Base-by-base conservation (phyloP, 495 filamentous ascomycete species). In the Neurospora sp. region DNA sequence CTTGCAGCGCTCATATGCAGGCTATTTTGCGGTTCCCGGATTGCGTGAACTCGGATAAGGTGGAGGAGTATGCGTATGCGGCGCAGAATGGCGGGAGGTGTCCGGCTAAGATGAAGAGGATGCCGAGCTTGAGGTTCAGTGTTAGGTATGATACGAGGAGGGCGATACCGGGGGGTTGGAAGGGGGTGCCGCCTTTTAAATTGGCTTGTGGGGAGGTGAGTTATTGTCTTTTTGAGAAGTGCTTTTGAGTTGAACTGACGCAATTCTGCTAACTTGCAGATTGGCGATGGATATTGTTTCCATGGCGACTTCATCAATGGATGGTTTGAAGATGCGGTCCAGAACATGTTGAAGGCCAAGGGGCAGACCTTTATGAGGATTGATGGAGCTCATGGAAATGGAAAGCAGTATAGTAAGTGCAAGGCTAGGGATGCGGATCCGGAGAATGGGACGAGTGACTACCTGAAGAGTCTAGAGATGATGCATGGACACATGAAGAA, bases 231-330 rank as follows among this genome's bases (percentile, higher is more conserved):
- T 40, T 71, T 16, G 22, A n/a, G 38, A 6, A 20, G 16, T 14
- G 16, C n/a, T 18, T 45, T 69, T 72, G 31, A 41, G 22, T 22
- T 31, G 0, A 53, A 12, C 61, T 18, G 35, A 44, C 42, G 10
- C 39, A 6, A 72, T 31, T 35, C 31, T 35, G 31, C 31, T 27
- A 20, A 18, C 18, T 45, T 45, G 42, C 9, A 83, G 80, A 75
- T 80, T 18, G 81, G 81, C 8, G 81, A 78, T 7, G 81, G 81
- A 6, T 82, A 80, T 73, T 82, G 79, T 72, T 78, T 81, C 71
- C 79, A 82, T 40, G 80, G 81, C 2, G 81, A 82, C 61, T 81
- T 81, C 42, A 78, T 82, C 70, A 82, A 81, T 44, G 80, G 81
- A 4, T 82, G 81, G 80, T 81, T 74, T 31, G 77, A 80, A 40